These are phyloP conservation scores for Arthrobotrys entomopaga DNA, from an alignment of 2,329 filamentous ascomycete species.

Conservation along the genomic window DNA sequence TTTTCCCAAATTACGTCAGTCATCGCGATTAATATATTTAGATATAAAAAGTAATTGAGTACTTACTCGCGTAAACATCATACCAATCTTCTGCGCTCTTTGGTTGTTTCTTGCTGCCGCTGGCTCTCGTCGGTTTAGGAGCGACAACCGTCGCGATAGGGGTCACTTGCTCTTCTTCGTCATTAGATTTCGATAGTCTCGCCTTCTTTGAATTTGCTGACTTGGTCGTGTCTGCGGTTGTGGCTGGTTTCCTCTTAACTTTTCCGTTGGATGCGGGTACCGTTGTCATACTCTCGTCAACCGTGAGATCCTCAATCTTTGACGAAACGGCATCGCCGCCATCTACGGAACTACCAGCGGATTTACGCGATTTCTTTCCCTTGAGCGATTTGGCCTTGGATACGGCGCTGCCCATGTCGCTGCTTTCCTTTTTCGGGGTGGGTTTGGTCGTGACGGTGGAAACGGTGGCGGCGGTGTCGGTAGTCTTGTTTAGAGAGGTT, in stretches of 20 bases:
- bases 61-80: constrained; percentile 42
- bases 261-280: constrained; percentile 12
- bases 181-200: constrained; percentile 28
- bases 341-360: constrained; percentile 22
- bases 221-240: background rate
- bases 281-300: constrained; percentile 20
- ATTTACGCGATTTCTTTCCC: constrained; percentile 45
- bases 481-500: constrained; percentile 19
- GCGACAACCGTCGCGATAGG: constrained; percentile 4
- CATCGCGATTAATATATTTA: no score
- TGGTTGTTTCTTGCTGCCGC: constrained; percentile 20
- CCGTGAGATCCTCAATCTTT: constrained; percentile 27
- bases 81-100: constrained; percentile 52
- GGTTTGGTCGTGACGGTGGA: constrained; percentile 6
- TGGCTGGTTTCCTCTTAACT: constrained; percentile 33
- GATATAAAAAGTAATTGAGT: background rate
- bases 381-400: constrained; percentile 44
- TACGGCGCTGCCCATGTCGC: constrained; percentile 50
- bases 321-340: constrained; percentile 25
- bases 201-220: constrained; percentile 32
- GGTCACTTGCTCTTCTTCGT: constrained; percentile 14
- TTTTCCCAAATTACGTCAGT: background rate
- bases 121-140: background rate
- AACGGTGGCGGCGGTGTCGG: constrained; percentile 7
- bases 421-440: background rate